These are phyloP conservation scores for Hypoxylon fuscum DNA, from an alignment of 495 filamentous ascomycete genomes.

Conservation along the genomic window DNA sequence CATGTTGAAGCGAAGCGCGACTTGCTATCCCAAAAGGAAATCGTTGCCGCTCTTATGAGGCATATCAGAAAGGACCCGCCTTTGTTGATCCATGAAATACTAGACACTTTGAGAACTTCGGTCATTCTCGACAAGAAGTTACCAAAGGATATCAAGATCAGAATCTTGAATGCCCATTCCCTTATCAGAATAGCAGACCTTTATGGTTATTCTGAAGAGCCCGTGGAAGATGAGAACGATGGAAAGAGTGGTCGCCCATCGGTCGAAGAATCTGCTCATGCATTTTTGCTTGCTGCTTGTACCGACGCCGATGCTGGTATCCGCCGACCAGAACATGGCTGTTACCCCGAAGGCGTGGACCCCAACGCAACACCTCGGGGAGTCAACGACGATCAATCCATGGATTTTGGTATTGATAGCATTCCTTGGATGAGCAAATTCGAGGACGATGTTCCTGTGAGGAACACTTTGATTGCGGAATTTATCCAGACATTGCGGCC, in stretches of 20 bases:
- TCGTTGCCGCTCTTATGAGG: slow-evolving; percentile 73
- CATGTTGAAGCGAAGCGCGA: slow-evolving; percentile 74
- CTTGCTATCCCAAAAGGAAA: slow-evolving; percentile 75
- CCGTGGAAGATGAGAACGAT: slow-evolving; percentile 19
- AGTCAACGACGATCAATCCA: slow-evolving; percentile 55
- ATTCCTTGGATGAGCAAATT: slow-evolving; percentile 73
- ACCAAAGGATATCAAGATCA: slow-evolving; percentile 73
- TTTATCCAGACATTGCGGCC: slow-evolving; percentile 84
- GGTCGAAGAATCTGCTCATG: slow-evolving; percentile 71
- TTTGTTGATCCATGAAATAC: slow-evolving; percentile 71
- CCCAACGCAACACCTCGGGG: slow-evolving; percentile 56
- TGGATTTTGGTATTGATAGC: slow-evolving; percentile 75
- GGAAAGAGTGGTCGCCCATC: slow-evolving; percentile 40
- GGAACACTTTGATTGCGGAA: slow-evolving; percentile 76
- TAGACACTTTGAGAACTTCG: slow-evolving; percentile 69
- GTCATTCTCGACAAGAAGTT: slow-evolving; percentile 75
- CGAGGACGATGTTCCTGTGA: slow-evolving; percentile 70
- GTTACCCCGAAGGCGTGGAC: slow-evolving; percentile 75
- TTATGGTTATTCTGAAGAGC: slow-evolving; percentile 66
- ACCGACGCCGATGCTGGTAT: slow-evolving; percentile 74
- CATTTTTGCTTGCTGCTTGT: slow-evolving; percentile 76
- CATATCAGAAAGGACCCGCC: slow-evolving; percentile 77
- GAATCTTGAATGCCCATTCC: slow-evolving; percentile 73
- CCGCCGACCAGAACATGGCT: slow-evolving; percentile 71
- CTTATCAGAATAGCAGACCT: slow-evolving; percentile 75